Percentiles rank a stretch among this genome's conserved stretches.
phyloP scores from a whole-genome alignment of 495 filamentous ascomycete species.

The Corynascus novoguineensis region DNA sequence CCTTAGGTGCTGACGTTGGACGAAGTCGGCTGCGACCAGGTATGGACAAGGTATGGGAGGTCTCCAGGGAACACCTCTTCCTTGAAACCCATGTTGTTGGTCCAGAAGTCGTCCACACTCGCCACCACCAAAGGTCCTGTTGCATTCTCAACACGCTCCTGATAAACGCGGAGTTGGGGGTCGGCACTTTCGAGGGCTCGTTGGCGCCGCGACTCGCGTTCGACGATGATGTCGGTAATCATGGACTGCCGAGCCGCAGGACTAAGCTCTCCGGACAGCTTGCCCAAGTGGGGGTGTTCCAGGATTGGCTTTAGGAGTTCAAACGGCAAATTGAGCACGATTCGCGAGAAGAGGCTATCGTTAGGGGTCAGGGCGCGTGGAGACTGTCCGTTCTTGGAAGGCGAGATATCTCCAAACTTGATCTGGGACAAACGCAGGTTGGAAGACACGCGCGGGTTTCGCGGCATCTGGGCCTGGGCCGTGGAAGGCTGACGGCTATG shows the following conservation, averaged over 20 bases:
- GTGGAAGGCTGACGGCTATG: conserved; percentile 23
- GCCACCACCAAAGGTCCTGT: conserved; percentile 17
- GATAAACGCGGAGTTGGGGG: conserved; percentile 18
- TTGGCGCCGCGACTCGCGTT: conserved; percentile 51
- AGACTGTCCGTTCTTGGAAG: conserved; percentile 32
- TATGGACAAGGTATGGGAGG: conserved; percentile 26
- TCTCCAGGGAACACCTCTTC: conserved; percentile 36
- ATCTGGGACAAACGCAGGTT: conserved; percentile 55
- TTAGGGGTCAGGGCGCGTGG: conserved; percentile 10
- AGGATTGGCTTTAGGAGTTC: conserved; percentile 52
- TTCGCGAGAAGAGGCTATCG: conserved; percentile 49
- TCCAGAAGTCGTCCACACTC: conserved; percentile 21
- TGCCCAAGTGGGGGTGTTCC: conserved; percentile 44
- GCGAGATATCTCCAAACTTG: conserved; percentile 59
- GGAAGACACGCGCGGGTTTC: conserved; percentile 22
- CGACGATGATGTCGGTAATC: conserved; percentile 50
- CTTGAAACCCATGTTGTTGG: conserved; percentile 39
- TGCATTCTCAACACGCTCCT: conserved; percentile 19
- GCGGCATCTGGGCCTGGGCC: conserved; percentile 22
- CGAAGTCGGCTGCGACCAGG: conserved; percentile 17
- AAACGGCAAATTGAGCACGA: conserved; percentile 61
- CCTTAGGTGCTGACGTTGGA: conserved; percentile 4
- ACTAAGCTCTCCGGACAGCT: conserved; percentile 39
- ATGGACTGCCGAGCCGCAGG: conserved; percentile 39
- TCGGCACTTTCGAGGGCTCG: conserved; percentile 32